Base-by-base conservation (phyloP, 2,329 filamentous ascomycete genomes). In the Fusarium sp. region DNA sequence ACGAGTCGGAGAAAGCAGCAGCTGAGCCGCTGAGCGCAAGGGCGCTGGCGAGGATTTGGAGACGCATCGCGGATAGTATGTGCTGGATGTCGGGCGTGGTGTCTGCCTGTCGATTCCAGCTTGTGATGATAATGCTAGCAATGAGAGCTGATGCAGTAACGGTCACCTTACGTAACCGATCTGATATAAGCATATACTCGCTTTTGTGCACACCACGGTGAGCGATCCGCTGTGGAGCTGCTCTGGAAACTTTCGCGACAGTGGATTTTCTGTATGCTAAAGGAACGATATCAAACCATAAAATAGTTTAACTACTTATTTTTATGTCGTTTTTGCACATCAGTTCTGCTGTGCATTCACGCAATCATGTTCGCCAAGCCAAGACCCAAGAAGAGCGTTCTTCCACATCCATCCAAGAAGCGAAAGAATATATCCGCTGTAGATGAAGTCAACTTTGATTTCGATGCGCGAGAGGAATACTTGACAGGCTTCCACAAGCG, bases 401-500 rank as follows among this genome's bases (percentile, higher is more conserved):
- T 91, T 53, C 84, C 85, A 17, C 85, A 87, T 2, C 83, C 84
- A 14, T 82, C 81, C n/a, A 93, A 91, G 79, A 90, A 88, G 74
- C 84, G 91, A 68, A 92, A 91, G 77, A 78, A 79, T 64, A 75
- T 84, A 15, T 82, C 83, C 44, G 80, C 83, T 38, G 83, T 92
- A 62, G 92, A 94, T 75, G 93, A 97, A 77, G 91, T 99, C 78
- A 88, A 83, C 51, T 99, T 98, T 81, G 94, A 99, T 81, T 81
- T 86, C 63, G 84, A 85, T 63, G 92, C 92, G 44, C 90, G 96
- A 68, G 83, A 91, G 68, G 94, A 98, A 75, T 99, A 92, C 76
- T 85, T 99, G 58, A 97, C 94, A 0, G 96, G 96, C 4, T 99
- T 99, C 80, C 94, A 95, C 83, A 99, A 98, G 85, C 91, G 96